Conservation (phyloP, 805 yeast genomes). For the Yarrowia deformans region DNA sequence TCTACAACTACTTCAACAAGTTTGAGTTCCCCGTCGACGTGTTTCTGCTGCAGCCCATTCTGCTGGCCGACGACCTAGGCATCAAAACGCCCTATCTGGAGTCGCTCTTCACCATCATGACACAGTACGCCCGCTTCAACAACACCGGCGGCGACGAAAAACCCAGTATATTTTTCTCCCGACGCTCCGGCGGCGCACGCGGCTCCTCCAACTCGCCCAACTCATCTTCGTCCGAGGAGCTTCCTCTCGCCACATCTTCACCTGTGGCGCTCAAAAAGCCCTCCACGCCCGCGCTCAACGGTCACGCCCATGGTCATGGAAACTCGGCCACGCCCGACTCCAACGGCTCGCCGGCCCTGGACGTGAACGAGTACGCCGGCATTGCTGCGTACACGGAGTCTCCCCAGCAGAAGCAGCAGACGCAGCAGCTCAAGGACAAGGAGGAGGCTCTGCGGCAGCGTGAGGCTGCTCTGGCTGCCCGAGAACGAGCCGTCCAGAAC, state of each 20-base stretch:
- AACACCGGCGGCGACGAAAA: slow-evolving; percentile 7
- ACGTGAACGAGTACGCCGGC: slow-evolving; percentile 25
- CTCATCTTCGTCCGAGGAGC: slow-evolving; percentile 29
- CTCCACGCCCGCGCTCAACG: slow-evolving; percentile 16
- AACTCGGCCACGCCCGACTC: slow-evolving; percentile 19
- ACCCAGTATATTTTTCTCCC: slow-evolving; percentile 28
- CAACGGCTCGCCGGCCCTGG: slow-evolving; percentile 33
- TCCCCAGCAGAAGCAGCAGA: slow-evolving; percentile 34
- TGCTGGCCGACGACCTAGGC: slow-evolving; percentile 86
- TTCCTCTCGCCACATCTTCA: slow-evolving; percentile 25
- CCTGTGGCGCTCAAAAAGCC: slow-evolving; percentile 27
- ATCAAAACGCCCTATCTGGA: slow-evolving; percentile 91
- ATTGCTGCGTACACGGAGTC: slow-evolving; percentile 17
- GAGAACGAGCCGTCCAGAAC: slow-evolving; percentile 39
- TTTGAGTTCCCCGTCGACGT: slow-evolving; percentile 73
- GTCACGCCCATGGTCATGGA: neutral
- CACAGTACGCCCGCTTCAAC: slow-evolving; percentile 49
- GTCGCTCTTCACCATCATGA: slow-evolving; percentile 69
- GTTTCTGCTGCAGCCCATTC: slow-evolving; percentile 81
- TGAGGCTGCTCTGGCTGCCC: slow-evolving; percentile 25
- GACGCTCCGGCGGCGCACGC: slow-evolving; percentile 21
- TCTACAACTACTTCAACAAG: slow-evolving; percentile 69
- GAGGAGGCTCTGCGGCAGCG: slow-evolving; percentile 38
- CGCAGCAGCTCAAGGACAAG: slow-evolving; percentile 39
- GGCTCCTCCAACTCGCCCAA: neutral